These are phyloP conservation scores for Hysterium pulicare DNA, from an alignment of 2,329 filamentous ascomycete species.

Conservation along the genomic window DNA sequence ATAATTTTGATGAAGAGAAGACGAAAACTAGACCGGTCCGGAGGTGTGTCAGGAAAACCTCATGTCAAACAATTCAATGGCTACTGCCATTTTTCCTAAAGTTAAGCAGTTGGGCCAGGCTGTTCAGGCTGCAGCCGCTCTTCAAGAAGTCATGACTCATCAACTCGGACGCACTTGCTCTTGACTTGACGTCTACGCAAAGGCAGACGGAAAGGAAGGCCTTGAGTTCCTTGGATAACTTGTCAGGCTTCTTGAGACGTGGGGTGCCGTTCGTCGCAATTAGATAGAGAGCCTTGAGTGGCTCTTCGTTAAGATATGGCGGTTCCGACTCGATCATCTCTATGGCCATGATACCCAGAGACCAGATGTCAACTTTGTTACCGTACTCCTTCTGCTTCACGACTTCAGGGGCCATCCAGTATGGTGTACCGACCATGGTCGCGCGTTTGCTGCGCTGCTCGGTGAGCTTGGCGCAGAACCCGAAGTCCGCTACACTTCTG, in stretches of 20 bases:
- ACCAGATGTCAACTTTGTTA: constrained; percentile 98
- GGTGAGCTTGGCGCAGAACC: constrained; percentile 97
- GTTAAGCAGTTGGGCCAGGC: constrained; percentile 79
- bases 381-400: constrained; percentile 99
- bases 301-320: constrained; percentile 96
- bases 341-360: constrained; percentile 97
- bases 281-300: constrained; percentile 92
- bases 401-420: constrained; percentile 99
- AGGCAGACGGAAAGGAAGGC: constrained; percentile 94
- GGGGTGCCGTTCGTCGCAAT: constrained; percentile 98
- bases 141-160: constrained; percentile 91
- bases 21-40: too few relatives aligned
- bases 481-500: constrained; percentile 88
- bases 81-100: constrained; percentile 69
- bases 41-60: too few relatives aligned
- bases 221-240: constrained; percentile 96
- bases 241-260: constrained; percentile 95
- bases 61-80: too few relatives aligned
- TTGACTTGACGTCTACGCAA: constrained; percentile 92
- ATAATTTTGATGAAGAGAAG: too few relatives aligned
- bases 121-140: constrained; percentile 79
- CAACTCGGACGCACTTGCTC: constrained; percentile 87
- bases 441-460: constrained; percentile 96
- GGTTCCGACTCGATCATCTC: constrained; percentile 99
- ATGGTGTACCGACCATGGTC: constrained; percentile 98